phyloP scores from a whole-genome alignment of 495 filamentous ascomycete species.

The Talaromyces nanjingensis region DNA sequence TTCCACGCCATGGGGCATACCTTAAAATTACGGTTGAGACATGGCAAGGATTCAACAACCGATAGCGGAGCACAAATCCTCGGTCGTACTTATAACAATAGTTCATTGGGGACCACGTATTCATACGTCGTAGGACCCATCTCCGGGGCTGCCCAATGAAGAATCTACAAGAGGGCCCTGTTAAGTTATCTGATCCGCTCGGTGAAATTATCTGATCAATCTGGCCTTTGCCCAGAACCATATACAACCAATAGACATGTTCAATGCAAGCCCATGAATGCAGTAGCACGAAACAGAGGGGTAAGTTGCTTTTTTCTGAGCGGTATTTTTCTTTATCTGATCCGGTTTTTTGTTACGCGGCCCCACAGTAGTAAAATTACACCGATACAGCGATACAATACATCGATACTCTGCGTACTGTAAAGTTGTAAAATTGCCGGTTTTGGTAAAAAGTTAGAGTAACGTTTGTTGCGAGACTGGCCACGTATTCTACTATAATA shows the following conservation, averaged over 20 bases:
- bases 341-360: background rate
- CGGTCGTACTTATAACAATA: background rate
- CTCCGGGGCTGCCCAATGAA: background rate
- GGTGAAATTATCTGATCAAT: background rate
- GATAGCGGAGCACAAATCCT: background rate
- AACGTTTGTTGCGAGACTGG: background rate
- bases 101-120: background rate
- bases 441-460: background rate
- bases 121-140: background rate
- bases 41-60: background rate
- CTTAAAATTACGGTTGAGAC: background rate
- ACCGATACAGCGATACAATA: background rate
- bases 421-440: background rate
- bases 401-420: background rate
- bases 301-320: background rate
- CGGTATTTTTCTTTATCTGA: background rate
- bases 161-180: background rate
- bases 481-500: background rate
- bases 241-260: background rate
- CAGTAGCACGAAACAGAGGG: background rate
- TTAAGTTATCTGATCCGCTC: constrained; percentile 2
- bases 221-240: background rate
- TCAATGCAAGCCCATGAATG: background rate
- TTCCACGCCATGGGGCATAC: background rate
- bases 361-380: background rate